Percentiles rank a stretch among this genome's conserved stretches.
Evolutionary conservation across 2,329 filamentous ascomycete species (phyloP).

Genomic region (Alternaria angustiovoidea): DNA sequence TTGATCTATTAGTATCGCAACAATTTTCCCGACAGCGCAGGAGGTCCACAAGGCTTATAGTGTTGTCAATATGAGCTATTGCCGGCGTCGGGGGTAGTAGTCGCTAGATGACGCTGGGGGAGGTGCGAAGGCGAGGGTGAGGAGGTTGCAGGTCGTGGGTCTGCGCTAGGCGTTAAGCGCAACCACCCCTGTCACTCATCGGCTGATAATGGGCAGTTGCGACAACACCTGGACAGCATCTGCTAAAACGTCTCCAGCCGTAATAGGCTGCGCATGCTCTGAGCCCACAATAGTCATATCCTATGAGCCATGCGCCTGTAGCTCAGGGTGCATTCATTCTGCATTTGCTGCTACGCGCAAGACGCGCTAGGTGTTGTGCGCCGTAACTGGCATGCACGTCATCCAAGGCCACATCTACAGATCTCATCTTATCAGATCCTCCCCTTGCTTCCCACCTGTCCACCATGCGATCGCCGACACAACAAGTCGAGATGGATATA

Average conservation of each 20-base stretch:
- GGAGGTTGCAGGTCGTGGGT: constrained; percentile 26
- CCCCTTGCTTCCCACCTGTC: constrained; percentile 9
- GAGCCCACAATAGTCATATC: neutral
- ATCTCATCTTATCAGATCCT: constrained; percentile 33
- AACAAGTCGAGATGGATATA: neutral
- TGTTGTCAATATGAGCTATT: constrained; percentile 7
- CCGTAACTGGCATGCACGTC: constrained; percentile 30
- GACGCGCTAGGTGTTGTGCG: constrained; percentile 13
- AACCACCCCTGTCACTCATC: constrained; percentile 12
- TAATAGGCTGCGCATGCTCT: neutral
- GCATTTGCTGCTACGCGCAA: constrained; percentile 9
- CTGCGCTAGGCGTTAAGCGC: constrained; percentile 10
- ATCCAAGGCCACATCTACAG: constrained; percentile 21
- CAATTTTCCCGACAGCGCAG: constrained; percentile 38
- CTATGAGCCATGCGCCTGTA: neutral
- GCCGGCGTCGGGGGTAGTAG: constrained; percentile 20
- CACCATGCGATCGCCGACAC: constrained; percentile 4
- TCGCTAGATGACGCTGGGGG: constrained; percentile 30
- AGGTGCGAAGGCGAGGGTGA: constrained; percentile 32
- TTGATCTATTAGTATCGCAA: constrained; percentile 25
- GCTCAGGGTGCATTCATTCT: neutral
- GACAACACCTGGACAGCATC: neutral
- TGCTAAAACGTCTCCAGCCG: neutral
- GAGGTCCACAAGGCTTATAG: constrained; percentile 10
- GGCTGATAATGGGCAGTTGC: constrained; percentile 24